These are phyloP conservation scores for Hypoxylon sp. DNA, from an alignment of 2,329 filamentous ascomycete species.

Conservation along the genomic window DNA sequence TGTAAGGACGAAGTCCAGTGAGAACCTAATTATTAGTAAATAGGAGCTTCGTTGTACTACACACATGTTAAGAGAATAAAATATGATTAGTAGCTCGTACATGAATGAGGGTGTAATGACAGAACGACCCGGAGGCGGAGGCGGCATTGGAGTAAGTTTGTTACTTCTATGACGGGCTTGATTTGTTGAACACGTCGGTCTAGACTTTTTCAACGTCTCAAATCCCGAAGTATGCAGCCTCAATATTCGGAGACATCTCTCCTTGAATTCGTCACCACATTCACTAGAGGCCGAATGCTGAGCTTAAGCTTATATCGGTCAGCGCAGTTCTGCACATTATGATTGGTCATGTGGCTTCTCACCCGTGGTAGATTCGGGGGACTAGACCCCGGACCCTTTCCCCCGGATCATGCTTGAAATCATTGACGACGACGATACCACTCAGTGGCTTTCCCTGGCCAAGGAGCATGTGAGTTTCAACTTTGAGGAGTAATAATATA, in stretches of 20 bases:
- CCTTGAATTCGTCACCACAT: constrained; percentile 13
- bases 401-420: background rate
- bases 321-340: background rate
- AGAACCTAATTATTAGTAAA: background rate
- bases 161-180: background rate
- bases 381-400: background rate
- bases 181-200: background rate
- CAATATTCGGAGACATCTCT: background rate
- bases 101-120: background rate
- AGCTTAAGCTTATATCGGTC: background rate
- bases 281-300: background rate
- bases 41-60: background rate
- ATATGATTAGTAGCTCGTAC: background rate
- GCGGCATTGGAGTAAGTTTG: background rate
- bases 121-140: background rate
- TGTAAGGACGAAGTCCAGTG: background rate
- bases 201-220: background rate
- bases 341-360: constrained; percentile 8
- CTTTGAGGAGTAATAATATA: background rate
- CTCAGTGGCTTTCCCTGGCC: background rate
- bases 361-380: background rate
- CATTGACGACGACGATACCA: constrained; percentile 10
- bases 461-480: constrained; percentile 3
- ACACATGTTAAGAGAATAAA: background rate
- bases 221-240: background rate